phyloP scores from a whole-genome alignment of 2,329 filamentous ascomycete genomes.

The Cladosporium oxysporum region DNA sequence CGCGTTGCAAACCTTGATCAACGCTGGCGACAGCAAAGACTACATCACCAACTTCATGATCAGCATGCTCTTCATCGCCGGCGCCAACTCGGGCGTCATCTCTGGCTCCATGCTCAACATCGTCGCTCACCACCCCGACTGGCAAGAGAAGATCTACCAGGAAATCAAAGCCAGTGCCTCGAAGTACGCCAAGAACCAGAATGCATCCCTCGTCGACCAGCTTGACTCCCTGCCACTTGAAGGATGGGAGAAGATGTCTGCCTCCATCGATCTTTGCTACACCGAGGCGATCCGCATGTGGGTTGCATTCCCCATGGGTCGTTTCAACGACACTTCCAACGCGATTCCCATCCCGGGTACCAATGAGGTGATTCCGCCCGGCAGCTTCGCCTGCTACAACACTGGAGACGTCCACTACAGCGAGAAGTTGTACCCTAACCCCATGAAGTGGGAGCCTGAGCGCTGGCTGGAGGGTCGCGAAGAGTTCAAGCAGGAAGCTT shows the following conservation, averaged over 20 bases:
- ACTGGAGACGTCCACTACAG: constrained; percentile 30
- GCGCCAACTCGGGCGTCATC: constrained; percentile 16
- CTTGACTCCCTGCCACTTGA: constrained; percentile 3
- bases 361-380: constrained; percentile 30
- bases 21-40: constrained; percentile 24
- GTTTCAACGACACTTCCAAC: constrained; percentile 1
- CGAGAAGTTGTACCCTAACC: constrained; percentile 27
- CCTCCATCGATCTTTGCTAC: constrained; percentile 24
- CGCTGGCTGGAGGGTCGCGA: constrained; percentile 25
- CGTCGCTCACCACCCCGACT: constrained; percentile 24
- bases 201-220: constrained; percentile 1
- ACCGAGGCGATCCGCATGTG: constrained; percentile 27
- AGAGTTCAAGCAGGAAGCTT: constrained; percentile 25
- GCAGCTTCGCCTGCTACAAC: constrained; percentile 29
- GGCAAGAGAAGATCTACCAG: constrained; percentile 23
- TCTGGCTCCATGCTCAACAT: constrained; percentile 23
- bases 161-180: constrained; percentile 22
- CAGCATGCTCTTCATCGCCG: constrained; percentile 21
- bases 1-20: constrained; percentile 21
- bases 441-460: constrained; percentile 25
- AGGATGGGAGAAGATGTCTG: constrained; percentile 8
- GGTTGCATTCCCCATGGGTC: constrained; percentile 18
- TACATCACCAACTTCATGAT: constrained; percentile 25
- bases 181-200: constrained; percentile 8
- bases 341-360: constrained; percentile 22